Percentiles rank a stretch among this genome's conserved stretches.
Conservation (phyloP, 768 basidiomycete genomes). For the Neoboletus magnificus region DNA sequence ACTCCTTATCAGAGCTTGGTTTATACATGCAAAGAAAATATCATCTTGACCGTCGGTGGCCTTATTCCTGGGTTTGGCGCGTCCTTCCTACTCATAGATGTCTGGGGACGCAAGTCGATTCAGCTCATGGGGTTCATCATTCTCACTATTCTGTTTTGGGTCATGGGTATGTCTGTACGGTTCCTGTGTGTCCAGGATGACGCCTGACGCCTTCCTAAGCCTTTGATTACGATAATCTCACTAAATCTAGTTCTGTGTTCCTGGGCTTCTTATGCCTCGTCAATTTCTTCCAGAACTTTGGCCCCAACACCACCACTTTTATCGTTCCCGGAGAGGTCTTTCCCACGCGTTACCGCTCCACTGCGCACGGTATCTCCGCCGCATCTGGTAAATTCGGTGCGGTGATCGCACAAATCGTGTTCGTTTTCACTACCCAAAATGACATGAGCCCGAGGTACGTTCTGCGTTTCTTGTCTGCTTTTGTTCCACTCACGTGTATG, state of each 20-base stretch:
- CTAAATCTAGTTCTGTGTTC: conserved; percentile 42
- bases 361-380: conserved; percentile 77
- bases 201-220: conserved; percentile 35
- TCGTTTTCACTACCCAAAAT: neutral
- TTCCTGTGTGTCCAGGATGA: neutral
- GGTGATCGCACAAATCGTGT: conserved; percentile 61
- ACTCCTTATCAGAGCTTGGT: conserved; percentile 49
- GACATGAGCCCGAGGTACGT: too few species aligned
- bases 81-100: conserved; percentile 59
- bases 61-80: conserved; percentile 73
- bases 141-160: conserved; percentile 60
- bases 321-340: conserved; percentile 75
- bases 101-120: conserved; percentile 74
- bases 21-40: conserved; percentile 63
- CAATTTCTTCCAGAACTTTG: conserved; percentile 86
- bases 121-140: conserved; percentile 71
- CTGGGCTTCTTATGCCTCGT: conserved; percentile 76
- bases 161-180: conserved; percentile 53
- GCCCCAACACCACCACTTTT: conserved; percentile 76
- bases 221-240: conserved; percentile 56
- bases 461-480: neutral
- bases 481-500: neutral
- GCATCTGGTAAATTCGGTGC: conserved; percentile 81
- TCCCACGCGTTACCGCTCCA: conserved; percentile 83
- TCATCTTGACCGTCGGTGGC: conserved; percentile 68